Evolutionary conservation across 805 yeast species (phyloP), one percentile per base, ranked within the genome.

Genomic region (Pichia insulana): DNA sequence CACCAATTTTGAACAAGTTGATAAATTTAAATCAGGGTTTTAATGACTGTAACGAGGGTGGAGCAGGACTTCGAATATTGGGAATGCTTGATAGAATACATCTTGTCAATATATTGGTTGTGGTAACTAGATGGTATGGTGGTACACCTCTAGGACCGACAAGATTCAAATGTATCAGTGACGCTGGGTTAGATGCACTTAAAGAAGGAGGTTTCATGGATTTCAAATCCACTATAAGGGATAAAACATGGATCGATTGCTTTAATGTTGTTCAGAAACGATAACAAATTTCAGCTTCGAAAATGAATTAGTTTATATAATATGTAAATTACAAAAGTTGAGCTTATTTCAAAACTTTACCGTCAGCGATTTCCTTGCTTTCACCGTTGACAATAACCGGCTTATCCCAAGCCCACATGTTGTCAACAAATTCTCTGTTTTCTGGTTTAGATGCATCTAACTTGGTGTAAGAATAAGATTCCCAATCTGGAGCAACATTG

Each of bases 401-500:
- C 74, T 87, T 78, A 68, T 90, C 98, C 97, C 97, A 90, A 56
- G 97, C 95, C 82, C 95, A 86, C 81, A 88, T 74, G 78, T 88
- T 85, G 69, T 84, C 74, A 58, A 92, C 67, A 61, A 86, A 85
- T 51, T 73, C 84, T 69, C 74, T 81, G 74, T 76, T 85, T 63
- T 77, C 92, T 54, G 76, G 78, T 55, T 77, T 76, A 58, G 87
- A 57, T 48, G 82, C 76, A 64, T 90, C 97, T 61, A 90, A 74
- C 73, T 85, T 80, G 63, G 78, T 70, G 83, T 76, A 87, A 46
- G 64, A 62, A 73, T 86, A 90, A 39, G 96, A 86, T 73, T 90
- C 97, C 95, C 95, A 88, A 72, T 92, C 98, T 68, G 98, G 97
- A 62, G 97, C 98, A 67, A 92, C 97, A 53, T 90, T 84, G 62